A percentile compares a stretch with the other conserved stretches of the same genome.
Evolutionary conservation across 495 filamentous ascomycete genomes (phyloP).

Genomic region (Penicillium coffeae): DNA sequence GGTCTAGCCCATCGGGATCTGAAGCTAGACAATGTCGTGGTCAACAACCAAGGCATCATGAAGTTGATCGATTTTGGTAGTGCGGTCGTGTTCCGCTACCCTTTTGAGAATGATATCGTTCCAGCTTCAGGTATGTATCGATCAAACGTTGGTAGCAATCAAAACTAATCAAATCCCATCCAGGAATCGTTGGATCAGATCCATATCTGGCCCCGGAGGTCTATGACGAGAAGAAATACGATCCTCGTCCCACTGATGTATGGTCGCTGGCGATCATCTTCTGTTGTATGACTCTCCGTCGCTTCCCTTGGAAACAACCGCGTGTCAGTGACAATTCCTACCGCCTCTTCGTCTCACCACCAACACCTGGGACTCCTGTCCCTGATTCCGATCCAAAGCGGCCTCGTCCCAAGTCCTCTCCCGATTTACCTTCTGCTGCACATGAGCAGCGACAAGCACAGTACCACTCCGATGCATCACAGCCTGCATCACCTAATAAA

Average conservation of each 20-base stretch:
- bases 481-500: constrained; percentile 12
- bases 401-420: constrained; percentile 31
- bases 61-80: constrained; percentile 99
- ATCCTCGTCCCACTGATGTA: constrained; percentile 89
- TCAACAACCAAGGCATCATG: constrained; percentile 97
- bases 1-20: constrained; percentile 93
- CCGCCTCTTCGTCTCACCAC: constrained; percentile 80
- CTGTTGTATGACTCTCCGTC: constrained; percentile 94
- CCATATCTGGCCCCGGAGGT: constrained; percentile 97
- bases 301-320: constrained; percentile 97
- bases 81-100: constrained; percentile 93
- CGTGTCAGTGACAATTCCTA: constrained; percentile 90
- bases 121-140: constrained; percentile 70
- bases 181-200: constrained; percentile 84
- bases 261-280: constrained; percentile 99
- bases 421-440: constrained; percentile 30
- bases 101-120: constrained; percentile 91
- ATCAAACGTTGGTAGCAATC: neutral
- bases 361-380: constrained; percentile 50
- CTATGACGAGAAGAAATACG: constrained; percentile 90
- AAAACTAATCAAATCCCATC: neutral
- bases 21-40: constrained; percentile 97
- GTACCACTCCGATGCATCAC: constrained; percentile 9
- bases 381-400: constrained; percentile 44
- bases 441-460: constrained; percentile 24